These are phyloP conservation scores for Bryoerythrophyllum caledonicum DNA, from an alignment of 225 moss, liverwort and hornwort species.

Conservation along the genomic window DNA sequence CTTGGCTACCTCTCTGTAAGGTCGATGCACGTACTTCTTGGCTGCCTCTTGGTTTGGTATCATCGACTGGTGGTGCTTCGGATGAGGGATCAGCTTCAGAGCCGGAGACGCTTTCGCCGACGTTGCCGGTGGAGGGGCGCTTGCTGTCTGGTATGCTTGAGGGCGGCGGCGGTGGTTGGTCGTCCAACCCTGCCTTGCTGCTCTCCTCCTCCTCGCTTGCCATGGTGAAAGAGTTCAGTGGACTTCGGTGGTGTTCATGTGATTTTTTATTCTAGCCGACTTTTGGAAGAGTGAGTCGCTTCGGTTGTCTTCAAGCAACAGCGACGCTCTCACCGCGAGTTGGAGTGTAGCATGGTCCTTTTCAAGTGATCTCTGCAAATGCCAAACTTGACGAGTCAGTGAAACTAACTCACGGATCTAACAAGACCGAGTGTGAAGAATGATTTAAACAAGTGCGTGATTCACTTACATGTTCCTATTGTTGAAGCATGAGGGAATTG, in stretches of 20 bases:
- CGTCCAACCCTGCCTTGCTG: background rate
- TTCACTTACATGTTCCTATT: background rate
- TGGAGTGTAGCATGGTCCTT: background rate
- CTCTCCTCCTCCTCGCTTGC: slow-evolving; percentile 7
- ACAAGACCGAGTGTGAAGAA: background rate
- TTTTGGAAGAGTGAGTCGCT: background rate
- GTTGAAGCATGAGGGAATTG: background rate
- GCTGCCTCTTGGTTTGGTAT: background rate
- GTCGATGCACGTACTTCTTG: no score
- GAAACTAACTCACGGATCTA: background rate
- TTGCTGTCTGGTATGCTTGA: slow-evolving; percentile 31
- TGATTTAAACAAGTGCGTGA: background rate
- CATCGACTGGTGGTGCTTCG: slow-evolving; percentile 9
- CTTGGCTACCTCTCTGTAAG: no score
- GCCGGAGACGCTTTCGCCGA: slow-evolving; percentile 38
- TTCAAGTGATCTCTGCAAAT: background rate
- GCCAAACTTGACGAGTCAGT: background rate
- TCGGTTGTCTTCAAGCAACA: background rate
- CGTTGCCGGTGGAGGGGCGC: slow-evolving; percentile 43
- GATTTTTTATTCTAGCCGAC: background rate
- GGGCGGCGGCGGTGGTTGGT: slow-evolving; percentile 24
- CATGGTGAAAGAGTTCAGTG: slow-evolving; percentile 16
- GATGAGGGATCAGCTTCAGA: slow-evolving; percentile 30
- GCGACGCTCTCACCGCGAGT: background rate
- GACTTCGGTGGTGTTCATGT: no score